These are phyloP conservation scores for Rutstroemia sp. DNA, from an alignment of 2,329 filamentous ascomycete species.

Conservation along the genomic window DNA sequence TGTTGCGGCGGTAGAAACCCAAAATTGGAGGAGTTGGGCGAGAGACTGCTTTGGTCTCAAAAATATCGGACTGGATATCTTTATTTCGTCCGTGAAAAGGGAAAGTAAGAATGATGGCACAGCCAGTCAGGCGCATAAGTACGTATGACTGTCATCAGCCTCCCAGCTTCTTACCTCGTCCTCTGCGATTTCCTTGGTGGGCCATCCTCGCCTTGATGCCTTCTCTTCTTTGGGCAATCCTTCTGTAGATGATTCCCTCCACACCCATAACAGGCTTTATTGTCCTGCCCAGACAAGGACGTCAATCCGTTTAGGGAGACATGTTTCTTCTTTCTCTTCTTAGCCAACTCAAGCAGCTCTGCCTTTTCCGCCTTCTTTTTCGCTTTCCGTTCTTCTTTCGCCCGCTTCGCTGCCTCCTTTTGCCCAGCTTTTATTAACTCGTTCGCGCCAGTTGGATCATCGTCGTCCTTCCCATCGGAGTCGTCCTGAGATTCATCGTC, in stretches of 20 bases:
- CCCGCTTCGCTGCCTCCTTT: slow-evolving; percentile 36
- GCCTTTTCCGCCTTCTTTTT: slow-evolving; percentile 42
- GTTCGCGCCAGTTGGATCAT: slow-evolving; percentile 35
- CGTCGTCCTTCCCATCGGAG: slow-evolving; percentile 24
- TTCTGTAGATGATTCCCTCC: slow-evolving; percentile 50
- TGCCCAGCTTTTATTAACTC: slow-evolving; percentile 38
- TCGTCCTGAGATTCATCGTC: slow-evolving; percentile 20
- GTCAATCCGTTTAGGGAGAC: slow-evolving; percentile 55
- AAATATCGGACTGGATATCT: too few relatives aligned
- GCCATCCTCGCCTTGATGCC: slow-evolving; percentile 19
- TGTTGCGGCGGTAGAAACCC: too few relatives aligned
- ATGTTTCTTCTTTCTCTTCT: slow-evolving; percentile 56
- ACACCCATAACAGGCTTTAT: slow-evolving; percentile 48
- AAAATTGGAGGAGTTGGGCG: too few relatives aligned
- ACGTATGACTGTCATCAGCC: too few relatives aligned
- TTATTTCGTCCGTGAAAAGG: too few relatives aligned
- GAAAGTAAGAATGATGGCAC: too few relatives aligned
- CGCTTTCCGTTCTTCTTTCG: slow-evolving; percentile 36
- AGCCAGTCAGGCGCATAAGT: too few relatives aligned
- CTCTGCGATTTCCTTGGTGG: slow-evolving; percentile 12
- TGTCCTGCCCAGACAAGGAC: slow-evolving; percentile 48
- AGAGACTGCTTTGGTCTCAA: too few relatives aligned
- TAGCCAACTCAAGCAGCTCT: slow-evolving; percentile 44
- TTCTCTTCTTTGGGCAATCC: slow-evolving; percentile 43
- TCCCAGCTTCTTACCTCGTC: slow-evolving; percentile 4